Percentiles rank a stretch among this genome's conserved stretches.
Conservation (phyloP, 148 eudicot species). For the Polygonum aviculare region DNA sequence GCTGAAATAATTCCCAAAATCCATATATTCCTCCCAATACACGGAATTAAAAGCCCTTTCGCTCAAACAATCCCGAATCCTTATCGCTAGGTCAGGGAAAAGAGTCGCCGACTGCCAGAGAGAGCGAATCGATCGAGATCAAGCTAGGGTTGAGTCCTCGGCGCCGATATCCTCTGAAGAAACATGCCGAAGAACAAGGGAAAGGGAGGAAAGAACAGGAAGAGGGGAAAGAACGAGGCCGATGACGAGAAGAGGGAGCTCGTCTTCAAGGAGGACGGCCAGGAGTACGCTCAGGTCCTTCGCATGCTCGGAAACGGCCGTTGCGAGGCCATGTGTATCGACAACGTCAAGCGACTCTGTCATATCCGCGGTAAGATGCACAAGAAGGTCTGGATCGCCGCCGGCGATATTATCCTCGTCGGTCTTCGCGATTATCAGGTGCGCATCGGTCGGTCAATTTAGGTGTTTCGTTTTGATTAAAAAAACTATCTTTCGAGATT, state of each 20-base stretch:
- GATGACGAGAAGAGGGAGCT: conserved; percentile 58
- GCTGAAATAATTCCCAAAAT: no score
- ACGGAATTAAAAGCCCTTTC: neutral
- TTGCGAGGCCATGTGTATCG: conserved; percentile 72
- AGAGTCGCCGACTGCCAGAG: neutral
- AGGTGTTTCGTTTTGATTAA: no score
- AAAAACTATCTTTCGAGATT: no score
- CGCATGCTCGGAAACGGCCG: conserved; percentile 86
- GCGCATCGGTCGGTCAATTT: neutral
- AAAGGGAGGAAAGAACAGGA: conserved; percentile 47
- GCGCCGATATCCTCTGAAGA: neutral
- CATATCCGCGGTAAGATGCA: conserved; percentile 98
- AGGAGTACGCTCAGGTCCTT: conserved; percentile 72
- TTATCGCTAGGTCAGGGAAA: neutral
- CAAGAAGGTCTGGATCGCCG: conserved; percentile 95
- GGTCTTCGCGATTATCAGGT: conserved; percentile 89
- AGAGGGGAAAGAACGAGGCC: conserved; percentile 11
- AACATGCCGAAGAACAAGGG: conserved; percentile 95
- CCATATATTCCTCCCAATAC: neutral
- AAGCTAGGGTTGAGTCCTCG: neutral
- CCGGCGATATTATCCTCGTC: conserved; percentile 74
- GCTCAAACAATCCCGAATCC: neutral
- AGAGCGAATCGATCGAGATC: neutral
- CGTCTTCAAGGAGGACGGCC: conserved; percentile 77
- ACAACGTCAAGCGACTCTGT: conserved; percentile 59